These are phyloP conservation scores for Xylaria sp. DNA, from an alignment of 2,329 filamentous ascomycete genomes.

Conservation along the genomic window DNA sequence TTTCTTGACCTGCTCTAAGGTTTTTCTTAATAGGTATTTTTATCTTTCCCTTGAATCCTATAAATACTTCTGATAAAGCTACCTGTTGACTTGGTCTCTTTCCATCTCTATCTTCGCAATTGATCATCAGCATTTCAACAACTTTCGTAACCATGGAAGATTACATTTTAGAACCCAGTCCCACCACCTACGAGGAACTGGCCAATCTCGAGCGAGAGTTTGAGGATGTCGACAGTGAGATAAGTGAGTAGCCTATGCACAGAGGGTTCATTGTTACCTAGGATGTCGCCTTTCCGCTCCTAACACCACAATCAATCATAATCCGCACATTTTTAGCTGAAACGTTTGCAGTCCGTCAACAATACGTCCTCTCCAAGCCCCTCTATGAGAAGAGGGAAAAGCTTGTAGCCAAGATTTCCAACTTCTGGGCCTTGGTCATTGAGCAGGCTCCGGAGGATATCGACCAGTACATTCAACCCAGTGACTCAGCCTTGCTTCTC, in stretches of 20 bases:
- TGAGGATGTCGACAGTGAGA: conserved; percentile 82
- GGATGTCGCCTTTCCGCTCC: no score
- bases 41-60: not conserved
- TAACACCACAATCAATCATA: not conserved
- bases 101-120: not conserved
- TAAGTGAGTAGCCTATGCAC: conserved; percentile 70
- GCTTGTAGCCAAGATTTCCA: conserved; percentile 76
- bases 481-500: conserved; percentile 79
- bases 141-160: conserved; percentile 38
- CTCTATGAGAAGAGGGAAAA: conserved; percentile 82
- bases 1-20: not conserved
- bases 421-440: conserved; percentile 96
- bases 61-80: conserved; percentile 11
- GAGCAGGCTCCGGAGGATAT: conserved; percentile 87
- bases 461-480: conserved; percentile 86
- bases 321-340: conserved; percentile 9
- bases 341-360: conserved; percentile 71
- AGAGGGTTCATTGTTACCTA: not conserved
- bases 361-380: conserved; percentile 73
- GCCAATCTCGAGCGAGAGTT: conserved; percentile 85
- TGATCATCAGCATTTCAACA: not conserved
- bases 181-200: conserved; percentile 78
- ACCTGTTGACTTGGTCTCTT: not conserved
- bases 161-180: conserved; percentile 31
- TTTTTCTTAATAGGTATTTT: not conserved